Evolutionary conservation across 2,329 filamentous ascomycete genomes (phyloP).

Genomic region (Ceratocystis lukuohia): DNA sequence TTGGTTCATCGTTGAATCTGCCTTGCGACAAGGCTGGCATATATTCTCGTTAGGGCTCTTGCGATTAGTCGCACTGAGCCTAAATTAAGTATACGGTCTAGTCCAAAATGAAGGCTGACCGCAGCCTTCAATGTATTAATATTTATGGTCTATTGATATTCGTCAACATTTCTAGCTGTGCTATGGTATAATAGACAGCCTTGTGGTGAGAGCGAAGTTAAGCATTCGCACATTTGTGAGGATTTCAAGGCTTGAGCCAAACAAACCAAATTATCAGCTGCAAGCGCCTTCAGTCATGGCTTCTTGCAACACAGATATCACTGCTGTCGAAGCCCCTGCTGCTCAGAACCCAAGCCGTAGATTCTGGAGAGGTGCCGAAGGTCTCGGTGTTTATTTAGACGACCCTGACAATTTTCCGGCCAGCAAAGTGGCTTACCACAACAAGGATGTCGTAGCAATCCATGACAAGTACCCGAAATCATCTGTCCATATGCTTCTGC

Average conservation of each 20-base stretch:
- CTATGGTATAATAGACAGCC: not conserved
- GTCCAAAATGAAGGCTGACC: not conserved
- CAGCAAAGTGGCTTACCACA: conserved; percentile 51
- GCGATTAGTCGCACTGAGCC: not conserved
- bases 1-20: too few relatives aligned
- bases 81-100: conserved; percentile 8
- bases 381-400: conserved; percentile 52
- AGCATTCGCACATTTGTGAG: not conserved
- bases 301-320: not conserved
- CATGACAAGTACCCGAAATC: conserved; percentile 79
- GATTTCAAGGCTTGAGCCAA: not conserved
- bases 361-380: conserved; percentile 37
- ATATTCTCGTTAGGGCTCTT: not conserved
- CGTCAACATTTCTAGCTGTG: not conserved
- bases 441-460: conserved; percentile 58
- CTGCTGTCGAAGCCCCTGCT: not conserved
- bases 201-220: not conserved
- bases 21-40: not conserved
- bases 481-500: conserved; percentile 71
- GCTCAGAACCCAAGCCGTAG: conserved; percentile 24
- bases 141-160: not conserved
- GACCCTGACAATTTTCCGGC: conserved; percentile 48
- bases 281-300: not conserved
- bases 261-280: not conserved
- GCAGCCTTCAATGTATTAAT: not conserved